Evolutionary conservation across 2,329 filamentous ascomycete species (phyloP).

Genomic region (Fusarium caatingaense): DNA sequence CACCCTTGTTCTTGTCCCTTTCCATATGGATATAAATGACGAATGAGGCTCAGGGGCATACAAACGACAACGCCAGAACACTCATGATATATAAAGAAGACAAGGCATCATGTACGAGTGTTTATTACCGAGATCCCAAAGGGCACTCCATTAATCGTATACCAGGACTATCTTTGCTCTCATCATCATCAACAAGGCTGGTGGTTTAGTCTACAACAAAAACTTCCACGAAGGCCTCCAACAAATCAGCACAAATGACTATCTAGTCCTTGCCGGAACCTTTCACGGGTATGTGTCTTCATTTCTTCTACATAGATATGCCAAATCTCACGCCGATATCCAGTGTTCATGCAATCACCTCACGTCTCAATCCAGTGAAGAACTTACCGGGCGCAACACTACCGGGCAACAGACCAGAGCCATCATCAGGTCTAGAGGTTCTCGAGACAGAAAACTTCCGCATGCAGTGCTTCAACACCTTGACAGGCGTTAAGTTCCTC

Average conservation of each 20-base stretch:
- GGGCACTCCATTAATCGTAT: slow-evolving; percentile 4
- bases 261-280: slow-evolving; percentile 94
- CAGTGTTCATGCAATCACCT: slow-evolving; percentile 76
- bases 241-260: slow-evolving; percentile 94
- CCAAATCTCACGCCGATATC: slow-evolving; percentile 12
- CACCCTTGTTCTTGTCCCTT: slow-evolving; percentile 37
- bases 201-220: slow-evolving; percentile 94
- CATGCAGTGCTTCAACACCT: slow-evolving; percentile 93
- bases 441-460: slow-evolving; percentile 95
- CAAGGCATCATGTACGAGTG: slow-evolving; percentile 32
- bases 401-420: slow-evolving; percentile 66
- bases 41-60: slow-evolving; percentile 40
- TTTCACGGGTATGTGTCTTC: slow-evolving; percentile 80
- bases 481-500: slow-evolving; percentile 95
- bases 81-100: slow-evolving; percentile 14
- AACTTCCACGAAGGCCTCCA: slow-evolving; percentile 89
- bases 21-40: slow-evolving; percentile 32
- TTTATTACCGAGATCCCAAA: not conserved
- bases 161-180: slow-evolving; percentile 92
- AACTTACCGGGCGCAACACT: slow-evolving; percentile 50
- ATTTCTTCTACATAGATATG: slow-evolving; percentile 13
- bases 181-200: slow-evolving; percentile 98
- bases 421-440: slow-evolving; percentile 85
- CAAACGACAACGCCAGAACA: slow-evolving; percentile 18
- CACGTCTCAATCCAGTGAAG: slow-evolving; percentile 69